Evolutionary conservation across 2,329 filamentous ascomycete genomes (phyloP).

Genomic region (Pyrenophora seminiperda): DNA sequence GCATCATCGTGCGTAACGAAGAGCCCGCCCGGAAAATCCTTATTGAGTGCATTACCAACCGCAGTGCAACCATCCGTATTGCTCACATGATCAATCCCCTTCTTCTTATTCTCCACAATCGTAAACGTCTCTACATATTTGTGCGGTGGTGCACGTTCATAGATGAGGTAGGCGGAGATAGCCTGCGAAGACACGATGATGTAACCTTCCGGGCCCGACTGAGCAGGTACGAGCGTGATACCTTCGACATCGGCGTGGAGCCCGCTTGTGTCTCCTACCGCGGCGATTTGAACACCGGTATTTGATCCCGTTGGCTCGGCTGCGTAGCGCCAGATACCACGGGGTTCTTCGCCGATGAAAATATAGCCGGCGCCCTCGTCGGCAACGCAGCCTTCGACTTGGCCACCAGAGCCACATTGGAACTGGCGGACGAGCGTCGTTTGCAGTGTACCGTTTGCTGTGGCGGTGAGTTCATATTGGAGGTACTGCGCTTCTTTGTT

Average conservation of each 20-base stretch:
- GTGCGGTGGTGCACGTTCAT: constrained; percentile 56
- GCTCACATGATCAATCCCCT: constrained; percentile 56
- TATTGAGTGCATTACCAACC: constrained; percentile 53
- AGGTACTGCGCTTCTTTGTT: constrained; percentile 60
- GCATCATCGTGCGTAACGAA: constrained; percentile 61
- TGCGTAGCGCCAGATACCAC: constrained; percentile 59
- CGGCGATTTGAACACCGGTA: constrained; percentile 45
- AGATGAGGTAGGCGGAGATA: constrained; percentile 60
- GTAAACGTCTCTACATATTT: constrained; percentile 58
- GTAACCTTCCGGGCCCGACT: constrained; percentile 53
- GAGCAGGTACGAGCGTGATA: constrained; percentile 57
- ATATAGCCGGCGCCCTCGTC: constrained; percentile 59
- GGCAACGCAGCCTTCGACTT: constrained; percentile 61
- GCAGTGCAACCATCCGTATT: constrained; percentile 61
- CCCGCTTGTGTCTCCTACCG: constrained; percentile 53
- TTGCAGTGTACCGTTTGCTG: constrained; percentile 50
- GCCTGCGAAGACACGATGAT: constrained; percentile 60
- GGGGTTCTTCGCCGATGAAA: constrained; percentile 59
- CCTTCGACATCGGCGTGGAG: constrained; percentile 62
- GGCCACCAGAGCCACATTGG: constrained; percentile 57
- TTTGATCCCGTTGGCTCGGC: constrained; percentile 55
- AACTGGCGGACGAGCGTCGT: constrained; percentile 59
- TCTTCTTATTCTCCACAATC: constrained; percentile 50
- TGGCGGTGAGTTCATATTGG: constrained; percentile 56
- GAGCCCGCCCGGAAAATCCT: constrained; percentile 48